Conservation (phyloP, 2,329 filamentous ascomycete genomes). For the Rosellinia necatrix region DNA sequence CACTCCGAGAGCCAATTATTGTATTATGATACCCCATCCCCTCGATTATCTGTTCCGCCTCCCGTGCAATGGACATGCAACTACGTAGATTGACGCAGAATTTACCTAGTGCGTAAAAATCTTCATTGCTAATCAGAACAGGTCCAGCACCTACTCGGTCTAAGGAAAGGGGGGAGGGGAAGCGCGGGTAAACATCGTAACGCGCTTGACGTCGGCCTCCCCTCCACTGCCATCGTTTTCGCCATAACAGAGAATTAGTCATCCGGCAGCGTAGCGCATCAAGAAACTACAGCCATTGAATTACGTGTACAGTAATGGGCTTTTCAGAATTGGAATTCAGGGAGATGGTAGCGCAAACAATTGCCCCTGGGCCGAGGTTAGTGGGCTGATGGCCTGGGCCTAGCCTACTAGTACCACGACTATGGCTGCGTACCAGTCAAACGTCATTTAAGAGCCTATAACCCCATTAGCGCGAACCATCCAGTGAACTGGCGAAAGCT, state of each 20-base stretch:
- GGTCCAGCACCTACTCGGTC: too few relatives aligned
- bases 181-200: too few relatives aligned
- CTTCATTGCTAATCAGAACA: too few relatives aligned
- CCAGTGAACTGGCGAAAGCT: not conserved
- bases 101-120: too few relatives aligned
- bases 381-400: slow-evolving; percentile 4
- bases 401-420: slow-evolving; percentile 1
- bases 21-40: slow-evolving; percentile 17
- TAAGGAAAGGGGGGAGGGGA: not conserved
- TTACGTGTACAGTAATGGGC: slow-evolving; percentile 17
- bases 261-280: not conserved
- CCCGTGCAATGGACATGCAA: too few relatives aligned
- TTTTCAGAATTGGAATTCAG: slow-evolving; percentile 15
- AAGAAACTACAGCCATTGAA: not conserved
- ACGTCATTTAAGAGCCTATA: slow-evolving; percentile 10
- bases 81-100: too few relatives aligned
- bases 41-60: not conserved
- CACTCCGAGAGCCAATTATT: slow-evolving; percentile 9
- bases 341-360: not conserved
- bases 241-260: not conserved
- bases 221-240: too few relatives aligned
- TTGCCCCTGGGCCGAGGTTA: not conserved
- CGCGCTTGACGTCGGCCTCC: too few relatives aligned
- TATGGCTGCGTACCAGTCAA: not conserved
- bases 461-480: not conserved